These are phyloP conservation scores for Exserohilum rostratum DNA, from an alignment of 2,329 filamentous ascomycete genomes.

Conservation along the genomic window DNA sequence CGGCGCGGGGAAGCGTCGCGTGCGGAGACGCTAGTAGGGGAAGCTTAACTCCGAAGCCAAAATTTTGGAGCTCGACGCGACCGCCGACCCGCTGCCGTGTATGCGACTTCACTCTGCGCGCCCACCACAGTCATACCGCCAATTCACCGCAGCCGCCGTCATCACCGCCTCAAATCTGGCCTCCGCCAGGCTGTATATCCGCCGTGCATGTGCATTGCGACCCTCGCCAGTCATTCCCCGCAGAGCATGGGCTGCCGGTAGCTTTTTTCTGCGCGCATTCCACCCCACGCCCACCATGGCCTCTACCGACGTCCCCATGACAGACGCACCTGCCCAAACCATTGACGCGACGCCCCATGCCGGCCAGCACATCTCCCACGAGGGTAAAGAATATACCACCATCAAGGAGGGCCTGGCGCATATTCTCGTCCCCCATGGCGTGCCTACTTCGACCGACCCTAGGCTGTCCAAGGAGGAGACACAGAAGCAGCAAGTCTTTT, in stretches of 20 bases:
- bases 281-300: slow-evolving; percentile 27
- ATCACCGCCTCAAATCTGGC: slow-evolving; percentile 28
- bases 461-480: slow-evolving; percentile 56
- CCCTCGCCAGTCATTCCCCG: slow-evolving; percentile 14
- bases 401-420: slow-evolving; percentile 71
- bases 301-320: slow-evolving; percentile 17
- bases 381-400: slow-evolving; percentile 62
- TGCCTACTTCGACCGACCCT: slow-evolving; percentile 56
- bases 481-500: slow-evolving; percentile 82
- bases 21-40: slow-evolving; percentile 32
- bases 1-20: slow-evolving; percentile 7
- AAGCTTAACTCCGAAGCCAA: slow-evolving; percentile 37
- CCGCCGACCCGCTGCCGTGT: slow-evolving; percentile 1
- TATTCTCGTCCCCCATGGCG: slow-evolving; percentile 66
- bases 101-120: too few species aligned
- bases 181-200: slow-evolving; percentile 10
- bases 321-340: slow-evolving; percentile 18
- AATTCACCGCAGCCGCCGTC: not conserved
- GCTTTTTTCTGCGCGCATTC: slow-evolving; percentile 26
- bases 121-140: not conserved
- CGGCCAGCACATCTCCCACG: slow-evolving; percentile 49
- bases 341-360: slow-evolving; percentile 38
- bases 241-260: slow-evolving; percentile 37
- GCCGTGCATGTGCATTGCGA: slow-evolving; percentile 31
- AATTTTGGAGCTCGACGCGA: slow-evolving; percentile 33